Conservation (phyloP, 2,329 filamentous ascomycete species). For the Pseudogymnoascus sp. region DNA sequence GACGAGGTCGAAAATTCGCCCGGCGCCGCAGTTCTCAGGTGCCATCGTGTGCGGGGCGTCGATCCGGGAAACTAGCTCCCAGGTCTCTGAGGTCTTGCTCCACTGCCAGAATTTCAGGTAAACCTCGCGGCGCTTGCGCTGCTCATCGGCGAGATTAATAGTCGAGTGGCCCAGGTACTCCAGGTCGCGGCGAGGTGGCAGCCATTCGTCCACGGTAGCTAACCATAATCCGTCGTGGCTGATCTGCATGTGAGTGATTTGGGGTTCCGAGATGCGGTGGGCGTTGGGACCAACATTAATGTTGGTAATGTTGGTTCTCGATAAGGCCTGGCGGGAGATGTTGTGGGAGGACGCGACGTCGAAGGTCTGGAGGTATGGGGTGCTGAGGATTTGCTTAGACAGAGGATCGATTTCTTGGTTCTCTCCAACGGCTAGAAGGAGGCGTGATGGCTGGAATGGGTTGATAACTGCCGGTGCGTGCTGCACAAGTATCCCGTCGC, state of each 20-base stretch:
- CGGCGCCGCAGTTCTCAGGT: slow-evolving; percentile 40
- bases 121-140: slow-evolving; percentile 55
- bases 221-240: slow-evolving; percentile 81
- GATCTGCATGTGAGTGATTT: slow-evolving; percentile 65
- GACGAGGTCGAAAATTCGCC: slow-evolving; percentile 61
- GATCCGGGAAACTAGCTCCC: slow-evolving; percentile 73
- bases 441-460: slow-evolving; percentile 51
- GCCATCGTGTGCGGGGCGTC: slow-evolving; percentile 67
- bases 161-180: slow-evolving; percentile 44
- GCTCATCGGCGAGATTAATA: slow-evolving; percentile 38
- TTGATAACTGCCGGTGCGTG: slow-evolving; percentile 52
- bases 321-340: slow-evolving; percentile 76
- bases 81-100: slow-evolving; percentile 45
- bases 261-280: slow-evolving; percentile 64
- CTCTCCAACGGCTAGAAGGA: slow-evolving; percentile 60
- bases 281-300: slow-evolving; percentile 66
- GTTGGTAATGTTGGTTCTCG: slow-evolving; percentile 78
- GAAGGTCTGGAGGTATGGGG: slow-evolving; percentile 71
- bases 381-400: slow-evolving; percentile 40
- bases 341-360: slow-evolving; percentile 73
- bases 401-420: slow-evolving; percentile 49
- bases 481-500: slow-evolving; percentile 24
- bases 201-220: slow-evolving; percentile 87
- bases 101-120: slow-evolving; percentile 86
- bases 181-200: slow-evolving; percentile 61